Conservation (phyloP, 257 asterid genomes). For the Scutellaria galericulata region DNA sequence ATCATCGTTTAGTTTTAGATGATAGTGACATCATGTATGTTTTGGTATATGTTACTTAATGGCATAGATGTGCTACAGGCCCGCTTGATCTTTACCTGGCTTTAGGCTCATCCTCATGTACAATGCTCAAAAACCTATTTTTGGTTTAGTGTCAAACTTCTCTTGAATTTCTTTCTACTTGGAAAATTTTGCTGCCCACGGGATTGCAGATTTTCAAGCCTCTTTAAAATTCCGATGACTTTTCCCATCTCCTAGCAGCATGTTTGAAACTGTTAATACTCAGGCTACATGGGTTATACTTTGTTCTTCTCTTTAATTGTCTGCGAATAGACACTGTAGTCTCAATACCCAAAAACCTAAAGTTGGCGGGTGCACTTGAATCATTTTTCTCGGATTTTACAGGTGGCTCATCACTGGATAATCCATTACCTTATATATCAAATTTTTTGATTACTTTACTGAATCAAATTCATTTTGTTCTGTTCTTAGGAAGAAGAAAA, state of each 20-base stretch:
- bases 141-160: not conserved
- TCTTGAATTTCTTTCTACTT: too few relatives aligned
- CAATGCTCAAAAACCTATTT: not conserved
- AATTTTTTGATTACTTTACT: not conserved
- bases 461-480: constrained; percentile 27
- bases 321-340: not conserved
- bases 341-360: constrained; percentile 6
- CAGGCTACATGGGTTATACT: not conserved
- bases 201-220: not conserved
- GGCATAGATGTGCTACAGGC: too few relatives aligned
- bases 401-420: constrained; percentile 14
- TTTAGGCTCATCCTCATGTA: too few relatives aligned
- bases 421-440: not conserved
- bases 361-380: constrained; percentile 4
- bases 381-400: constrained; percentile 8
- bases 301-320: not conserved
- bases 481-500: constrained; percentile 40
- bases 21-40: not conserved
- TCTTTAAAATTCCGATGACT: not conserved
- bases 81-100: too few relatives aligned
- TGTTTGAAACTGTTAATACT: not conserved
- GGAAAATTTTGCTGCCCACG: too few relatives aligned
- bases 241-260: not conserved
- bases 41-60: not conserved
- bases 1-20: not conserved